phyloP scores from a whole-genome alignment of 2,329 filamentous ascomycete species.

The Beauveria sp. region DNA sequence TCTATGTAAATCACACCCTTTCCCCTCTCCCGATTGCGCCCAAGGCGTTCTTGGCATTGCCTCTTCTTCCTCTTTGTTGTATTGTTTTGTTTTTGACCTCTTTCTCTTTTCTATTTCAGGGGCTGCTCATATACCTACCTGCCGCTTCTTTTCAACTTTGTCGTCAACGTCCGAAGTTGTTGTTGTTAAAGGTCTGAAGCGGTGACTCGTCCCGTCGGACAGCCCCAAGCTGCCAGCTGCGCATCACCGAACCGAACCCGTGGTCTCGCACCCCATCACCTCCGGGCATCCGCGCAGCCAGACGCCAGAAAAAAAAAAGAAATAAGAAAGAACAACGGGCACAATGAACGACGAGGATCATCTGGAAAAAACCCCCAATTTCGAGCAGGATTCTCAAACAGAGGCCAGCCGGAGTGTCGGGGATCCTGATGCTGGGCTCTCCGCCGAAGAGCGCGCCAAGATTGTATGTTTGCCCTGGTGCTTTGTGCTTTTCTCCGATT shows the following conservation, averaged over 20 bases:
- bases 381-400: conserved; percentile 18
- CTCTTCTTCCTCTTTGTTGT: not conserved
- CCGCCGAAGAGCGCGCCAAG: conserved; percentile 51
- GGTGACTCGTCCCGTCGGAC: not conserved
- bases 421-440: conserved; percentile 53
- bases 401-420: conserved; percentile 24
- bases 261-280: not conserved
- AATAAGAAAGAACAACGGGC: not conserved
- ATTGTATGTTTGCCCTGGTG: conserved; percentile 40
- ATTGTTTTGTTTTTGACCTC: not conserved
- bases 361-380: conserved; percentile 11
- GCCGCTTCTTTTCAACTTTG: not conserved
- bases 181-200: not conserved
- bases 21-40: not conserved
- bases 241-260: not conserved
- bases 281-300: not conserved
- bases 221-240: not conserved
- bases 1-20: conserved; percentile 1
- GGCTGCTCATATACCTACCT: too few species aligned
- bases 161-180: not conserved
- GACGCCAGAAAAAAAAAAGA: not conserved
- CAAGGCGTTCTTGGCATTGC: not conserved
- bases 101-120: too few species aligned
- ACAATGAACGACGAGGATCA: conserved; percentile 29
- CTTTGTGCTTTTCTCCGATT: not conserved